Percentiles rank a stretch among this genome's conserved stretches.
Conservation (phyloP, 1,139 yeast genomes). For the Candida freyschussii region DNA sequence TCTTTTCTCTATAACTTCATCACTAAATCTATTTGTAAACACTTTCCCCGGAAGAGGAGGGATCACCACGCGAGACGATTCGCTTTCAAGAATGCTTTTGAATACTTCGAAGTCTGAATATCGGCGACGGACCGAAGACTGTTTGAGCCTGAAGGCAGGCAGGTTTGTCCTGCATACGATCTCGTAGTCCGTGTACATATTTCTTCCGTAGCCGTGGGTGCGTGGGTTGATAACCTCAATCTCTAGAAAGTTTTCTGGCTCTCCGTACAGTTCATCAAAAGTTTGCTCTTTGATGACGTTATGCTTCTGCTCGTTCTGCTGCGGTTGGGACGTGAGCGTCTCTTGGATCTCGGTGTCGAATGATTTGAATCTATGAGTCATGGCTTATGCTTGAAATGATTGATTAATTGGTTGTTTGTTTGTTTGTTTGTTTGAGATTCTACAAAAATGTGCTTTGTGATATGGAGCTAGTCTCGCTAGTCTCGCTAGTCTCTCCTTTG, state of each 20-base stretch:
- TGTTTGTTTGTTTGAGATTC: background rate
- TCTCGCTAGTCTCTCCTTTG: too few relatives aligned
- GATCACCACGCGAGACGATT: conserved; percentile 70
- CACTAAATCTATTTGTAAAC: conserved; percentile 67
- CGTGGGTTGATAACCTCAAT: conserved; percentile 78
- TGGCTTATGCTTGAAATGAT: conserved; percentile 1
- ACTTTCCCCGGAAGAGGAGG: conserved; percentile 86
- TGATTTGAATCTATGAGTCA: conserved; percentile 19
- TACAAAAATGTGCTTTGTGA: too few relatives aligned
- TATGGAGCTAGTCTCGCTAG: too few relatives aligned
- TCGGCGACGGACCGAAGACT: conserved; percentile 69
- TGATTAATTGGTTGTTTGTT: background rate
- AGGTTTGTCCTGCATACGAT: conserved; percentile 81
- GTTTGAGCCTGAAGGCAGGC: conserved; percentile 69
- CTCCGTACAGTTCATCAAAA: conserved; percentile 82
- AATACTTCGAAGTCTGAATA: conserved; percentile 88
- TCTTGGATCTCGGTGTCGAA: conserved; percentile 25
- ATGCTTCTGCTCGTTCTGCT: conserved; percentile 1
- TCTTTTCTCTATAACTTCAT: conserved; percentile 78
- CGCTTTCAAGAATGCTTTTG: conserved; percentile 68
- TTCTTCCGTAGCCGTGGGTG: conserved; percentile 68
- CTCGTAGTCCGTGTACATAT: conserved; percentile 87
- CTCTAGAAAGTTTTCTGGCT: conserved; percentile 91
- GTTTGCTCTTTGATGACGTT: conserved; percentile 39
- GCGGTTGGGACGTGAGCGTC: conserved; percentile 11